Base-by-base conservation (phyloP, 2,329 filamentous ascomycete genomes). In the Colletotrichum sp. region DNA sequence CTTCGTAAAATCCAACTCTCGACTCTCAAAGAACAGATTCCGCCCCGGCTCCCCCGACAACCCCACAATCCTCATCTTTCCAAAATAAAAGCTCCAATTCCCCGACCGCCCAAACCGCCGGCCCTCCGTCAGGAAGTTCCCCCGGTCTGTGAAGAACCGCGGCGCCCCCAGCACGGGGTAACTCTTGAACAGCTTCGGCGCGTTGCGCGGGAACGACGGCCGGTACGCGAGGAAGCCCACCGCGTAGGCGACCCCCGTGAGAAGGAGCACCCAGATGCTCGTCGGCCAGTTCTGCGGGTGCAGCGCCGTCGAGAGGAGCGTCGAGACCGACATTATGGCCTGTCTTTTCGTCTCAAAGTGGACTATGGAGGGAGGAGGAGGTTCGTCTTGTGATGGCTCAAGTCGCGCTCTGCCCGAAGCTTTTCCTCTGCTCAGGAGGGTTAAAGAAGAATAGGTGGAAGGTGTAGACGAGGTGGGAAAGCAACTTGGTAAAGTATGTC, bases 11-110 rank as follows among this genome's bases (percentile, higher is more conserved):
- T 84, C 83, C 36, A 91, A 79, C 2, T 85, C 83, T 52, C 84
- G 85, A 32, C 83, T 84, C 16, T 89, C 88, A 52, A 88, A 87
- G 72, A 88, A 89, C 3, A 86, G 57, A 28, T 84, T 82, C 18
- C 88, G 83, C 3, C 82, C 84, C 13, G 84, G 82, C 5, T 84
- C 82, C 3, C 89, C 88, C 6, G 83, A 84, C 13, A 90, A 64
- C 3, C 83, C 87, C 10, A 91, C 81, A 15, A 90, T 84, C 4
- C 82, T 83, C 72, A 87, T 82, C 7, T 83, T 79, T 0, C 89
- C 89, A 5, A 87, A 85, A 77, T 86, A 86, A 78, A 90, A 90
- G 67, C 84, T 86, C 77, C 89, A 90, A 65, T 87, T 87, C 30
- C 87, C 87, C 2, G 83, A 85, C 7, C 77, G 67, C 1, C 83